Base-by-base conservation (phyloP, 1,284 basidiomycete species). In the Mycena citricolor region DNA sequence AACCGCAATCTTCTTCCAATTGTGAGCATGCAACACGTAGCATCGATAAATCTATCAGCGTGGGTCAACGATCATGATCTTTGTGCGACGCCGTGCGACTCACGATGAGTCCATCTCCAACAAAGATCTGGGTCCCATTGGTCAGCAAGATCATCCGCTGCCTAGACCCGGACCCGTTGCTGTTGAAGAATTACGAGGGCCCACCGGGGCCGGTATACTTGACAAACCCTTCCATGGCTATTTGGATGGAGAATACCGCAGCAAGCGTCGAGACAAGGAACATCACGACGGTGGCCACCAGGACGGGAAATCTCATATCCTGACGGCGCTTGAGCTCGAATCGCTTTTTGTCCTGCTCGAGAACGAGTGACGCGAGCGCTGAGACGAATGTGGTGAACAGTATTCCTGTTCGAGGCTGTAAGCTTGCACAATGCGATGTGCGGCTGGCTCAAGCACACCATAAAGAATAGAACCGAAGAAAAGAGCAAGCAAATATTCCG, bases 191-290 rank as follows among this genome's bases (percentile, higher is more conserved):
- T 24, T 39, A 17, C 14, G 31, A 12, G 1, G 37, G 26, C 2
- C 37, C 37, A 19, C 37, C 37, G 20, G 37, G 37, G 3, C 37
- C 37, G 10, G 21, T 4, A n/a, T 30, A 39, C 13, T 39, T n/a
- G 17, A 39, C 31, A 12, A 39, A 39, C 4, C 19, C 37, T 8
- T 39, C 37, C 4, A 39, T 21, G 16, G 31, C 17, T 22, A 30
- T 22, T 11, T 30, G 26, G n/a, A 39, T 16, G 2, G 37, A 20
- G 16, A 39, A 20, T 4, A 39, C 20, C 2, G 17, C 37, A 14
- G 22, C 21, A 21, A 30, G 31, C n/a, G 26, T 39, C 19, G 37
- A 29, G 12, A 30, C 26, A 8, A 39, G 25, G 19, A 39, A 39
- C 37, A 39, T 21, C 5, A 39, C 26, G 17, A 30, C 26, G 1